These are phyloP conservation scores for Cercophora scortea DNA, from an alignment of 495 filamentous ascomycete genomes.

Conservation along the genomic window DNA sequence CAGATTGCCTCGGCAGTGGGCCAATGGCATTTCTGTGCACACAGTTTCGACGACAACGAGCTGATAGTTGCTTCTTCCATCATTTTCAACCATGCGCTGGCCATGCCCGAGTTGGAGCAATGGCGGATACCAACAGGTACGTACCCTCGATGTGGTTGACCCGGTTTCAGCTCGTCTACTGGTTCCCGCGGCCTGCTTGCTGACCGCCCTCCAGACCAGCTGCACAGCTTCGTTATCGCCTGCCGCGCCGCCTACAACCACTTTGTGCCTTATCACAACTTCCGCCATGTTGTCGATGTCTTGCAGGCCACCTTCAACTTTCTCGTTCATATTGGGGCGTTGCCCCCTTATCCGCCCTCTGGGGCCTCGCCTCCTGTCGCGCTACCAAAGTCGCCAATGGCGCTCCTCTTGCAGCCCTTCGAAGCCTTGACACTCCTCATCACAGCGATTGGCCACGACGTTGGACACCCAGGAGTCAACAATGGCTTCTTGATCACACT, in stretches of 20 bases:
- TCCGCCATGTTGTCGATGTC: constrained; percentile 93
- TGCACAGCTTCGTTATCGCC: constrained; percentile 73
- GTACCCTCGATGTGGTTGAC: constrained; percentile 10
- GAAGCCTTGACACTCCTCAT: constrained; percentile 85
- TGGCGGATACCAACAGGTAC: constrained; percentile 72
- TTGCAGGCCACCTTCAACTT: constrained; percentile 91
- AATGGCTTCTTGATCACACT: constrained; percentile 91
- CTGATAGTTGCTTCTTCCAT: constrained; percentile 67
- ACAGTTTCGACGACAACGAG: constrained; percentile 83
- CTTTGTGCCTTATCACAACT: constrained; percentile 98
- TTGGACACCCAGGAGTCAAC: constrained; percentile 96
- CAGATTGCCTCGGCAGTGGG: constrained; percentile 64
- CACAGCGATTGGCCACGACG: constrained; percentile 93
- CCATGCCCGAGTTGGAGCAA: constrained; percentile 68
- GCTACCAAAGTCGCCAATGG: constrained; percentile 54
- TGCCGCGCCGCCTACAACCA: constrained; percentile 84
- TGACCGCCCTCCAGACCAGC: constrained; percentile 43
- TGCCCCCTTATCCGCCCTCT: constrained; percentile 55
- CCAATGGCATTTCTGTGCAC: constrained; percentile 80
- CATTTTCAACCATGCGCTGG: constrained; percentile 85
- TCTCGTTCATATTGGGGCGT: constrained; percentile 69
- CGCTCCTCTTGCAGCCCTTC: constrained; percentile 66
- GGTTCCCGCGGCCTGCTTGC: constrained; percentile 11
- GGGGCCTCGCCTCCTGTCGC: constrained; percentile 11
- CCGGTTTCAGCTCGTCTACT: neutral